Evolutionary conservation across 2,329 filamentous ascomycete genomes (phyloP).

Genomic region (Aspergillus phoenicis): DNA sequence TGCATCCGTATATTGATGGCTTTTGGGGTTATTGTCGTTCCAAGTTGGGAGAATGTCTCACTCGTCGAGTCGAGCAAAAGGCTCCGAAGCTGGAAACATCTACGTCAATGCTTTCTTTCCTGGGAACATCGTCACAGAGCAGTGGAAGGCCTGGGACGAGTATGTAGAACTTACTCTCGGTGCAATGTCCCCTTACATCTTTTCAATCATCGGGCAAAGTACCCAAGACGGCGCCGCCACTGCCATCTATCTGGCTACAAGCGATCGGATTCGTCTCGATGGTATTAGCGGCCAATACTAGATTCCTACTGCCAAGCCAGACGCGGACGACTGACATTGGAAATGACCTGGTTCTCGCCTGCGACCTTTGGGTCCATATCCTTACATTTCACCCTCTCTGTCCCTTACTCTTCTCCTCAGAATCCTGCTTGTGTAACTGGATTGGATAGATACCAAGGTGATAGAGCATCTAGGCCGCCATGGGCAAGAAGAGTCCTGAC

Average conservation of each 20-base stretch:
- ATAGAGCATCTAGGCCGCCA: slow-evolving; percentile 17
- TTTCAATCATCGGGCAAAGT: background rate
- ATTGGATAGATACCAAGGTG: slow-evolving; percentile 26
- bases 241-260: background rate
- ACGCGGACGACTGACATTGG: slow-evolving; percentile 28
- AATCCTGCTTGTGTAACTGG: slow-evolving; percentile 12
- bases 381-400: background rate
- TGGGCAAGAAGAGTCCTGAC: slow-evolving; percentile 1
- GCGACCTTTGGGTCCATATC: background rate
- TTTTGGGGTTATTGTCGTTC: background rate
- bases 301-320: slow-evolving; percentile 38
- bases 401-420: background rate
- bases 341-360: slow-evolving; percentile 26
- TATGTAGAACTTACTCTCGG: background rate
- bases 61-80: background rate
- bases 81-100: background rate
- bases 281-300: slow-evolving; percentile 39
- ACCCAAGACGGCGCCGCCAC: background rate
- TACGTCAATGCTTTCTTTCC: background rate
- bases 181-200: background rate
- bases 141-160: background rate
- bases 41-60: background rate
- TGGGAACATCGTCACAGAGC: background rate
- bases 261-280: slow-evolving; percentile 15
- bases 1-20: background rate